These are phyloP conservation scores for Chrysanthemum makinoi DNA, from an alignment of 129 eudicot species.

Conservation along the genomic window DNA sequence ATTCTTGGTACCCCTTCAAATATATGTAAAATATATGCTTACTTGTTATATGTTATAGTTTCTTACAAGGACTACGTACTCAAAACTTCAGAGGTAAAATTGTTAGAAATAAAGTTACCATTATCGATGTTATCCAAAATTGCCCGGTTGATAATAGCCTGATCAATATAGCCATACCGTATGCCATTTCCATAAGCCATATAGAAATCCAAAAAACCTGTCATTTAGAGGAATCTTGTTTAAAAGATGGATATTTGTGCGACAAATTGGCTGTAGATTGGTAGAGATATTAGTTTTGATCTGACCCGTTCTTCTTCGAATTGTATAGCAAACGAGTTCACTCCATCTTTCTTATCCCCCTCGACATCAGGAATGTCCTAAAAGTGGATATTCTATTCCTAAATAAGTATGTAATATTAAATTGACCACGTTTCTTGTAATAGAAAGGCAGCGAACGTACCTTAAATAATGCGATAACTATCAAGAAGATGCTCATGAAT, in stretches of 20 bases:
- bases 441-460: conserved; percentile 1
- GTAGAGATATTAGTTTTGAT: not conserved
- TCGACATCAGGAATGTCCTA: conserved; percentile 34
- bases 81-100: not conserved
- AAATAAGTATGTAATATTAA: too few species aligned
- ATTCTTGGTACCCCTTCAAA: too few species aligned
- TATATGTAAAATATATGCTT: too few species aligned
- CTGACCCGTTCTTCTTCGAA: conserved; percentile 25
- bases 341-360: conserved; percentile 31
- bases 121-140: conserved; percentile 21
- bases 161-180: conserved; percentile 23
- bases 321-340: conserved; percentile 24
- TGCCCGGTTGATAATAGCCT: conserved; percentile 18
- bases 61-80: too few species aligned
- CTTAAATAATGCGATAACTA: conserved; percentile 28
- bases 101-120: conserved; percentile 8
- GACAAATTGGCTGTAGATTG: not conserved
- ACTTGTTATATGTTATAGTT: too few species aligned
- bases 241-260: too few species aligned
- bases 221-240: too few species aligned
- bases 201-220: conserved; percentile 33
- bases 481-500: conserved; percentile 25
- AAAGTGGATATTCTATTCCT: too few species aligned
- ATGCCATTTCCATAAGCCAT: conserved; percentile 26
- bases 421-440: too few species aligned